phyloP scores from a whole-genome alignment of 176 grass and related monocot genomes.

The Canna indica region DNA sequence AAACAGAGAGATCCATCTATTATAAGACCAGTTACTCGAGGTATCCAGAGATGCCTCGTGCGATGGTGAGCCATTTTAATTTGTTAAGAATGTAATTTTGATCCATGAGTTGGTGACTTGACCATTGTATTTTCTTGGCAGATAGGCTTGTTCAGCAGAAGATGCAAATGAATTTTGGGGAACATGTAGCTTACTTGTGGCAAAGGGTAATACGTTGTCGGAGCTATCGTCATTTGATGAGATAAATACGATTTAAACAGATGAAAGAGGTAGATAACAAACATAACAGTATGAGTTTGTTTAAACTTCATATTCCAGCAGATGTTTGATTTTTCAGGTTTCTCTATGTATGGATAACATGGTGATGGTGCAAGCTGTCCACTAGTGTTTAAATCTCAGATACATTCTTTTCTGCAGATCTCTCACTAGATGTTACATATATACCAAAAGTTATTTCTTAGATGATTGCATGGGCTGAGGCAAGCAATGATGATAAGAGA shows the following conservation, averaged over 20 bases:
- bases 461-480: background rate
- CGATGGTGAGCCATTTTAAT: slow-evolving; percentile 56
- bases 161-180: slow-evolving; percentile 56
- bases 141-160: slow-evolving; percentile 85
- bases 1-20: slow-evolving; percentile 83
- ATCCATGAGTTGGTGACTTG: background rate
- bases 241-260: slow-evolving; percentile 86
- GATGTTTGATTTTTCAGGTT: background rate
- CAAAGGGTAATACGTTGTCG: slow-evolving; percentile 65
- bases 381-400: background rate
- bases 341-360: background rate
- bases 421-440: background rate
- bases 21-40: slow-evolving; percentile 67
- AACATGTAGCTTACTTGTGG: slow-evolving; percentile 52
- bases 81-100: background rate
- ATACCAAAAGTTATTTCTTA: background rate
- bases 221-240: slow-evolving; percentile 93
- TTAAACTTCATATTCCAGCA: background rate
- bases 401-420: background rate
- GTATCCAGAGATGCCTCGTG: slow-evolving; percentile 77
- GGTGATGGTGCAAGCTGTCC: background rate
- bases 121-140: slow-evolving; percentile 16
- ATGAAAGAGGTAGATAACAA: slow-evolving; percentile 9
- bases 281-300: background rate
- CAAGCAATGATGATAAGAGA: background rate